Evolutionary conservation across 768 basidiomycete species (phyloP), one percentile per base, ranked within the genome.

Genomic region (Mycena capillaripes): DNA sequence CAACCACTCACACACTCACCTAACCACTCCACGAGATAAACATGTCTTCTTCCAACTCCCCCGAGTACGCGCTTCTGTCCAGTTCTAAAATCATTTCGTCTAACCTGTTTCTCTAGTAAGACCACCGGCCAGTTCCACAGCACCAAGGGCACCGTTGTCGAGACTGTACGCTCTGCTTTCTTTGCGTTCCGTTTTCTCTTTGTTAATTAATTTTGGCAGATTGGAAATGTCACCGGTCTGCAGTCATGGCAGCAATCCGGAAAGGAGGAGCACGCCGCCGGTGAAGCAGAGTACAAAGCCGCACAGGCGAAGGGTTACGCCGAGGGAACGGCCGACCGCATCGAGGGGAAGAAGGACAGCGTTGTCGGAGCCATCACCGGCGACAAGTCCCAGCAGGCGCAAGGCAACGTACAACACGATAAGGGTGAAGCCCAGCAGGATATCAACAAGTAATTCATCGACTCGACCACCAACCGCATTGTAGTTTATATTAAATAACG

Each of bases 401-500:
- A 74, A 44, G 89, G 89, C 2, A 90, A 89, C 52, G 56, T 79
- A 9, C 83, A 79, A 61, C 83, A 87, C 0, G 88, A 90, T 70
- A 89, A 89, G 70, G 89, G 89, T 0, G 71, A 84, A 60, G 72
- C 82, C 1, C 84, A 89, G 76, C 87, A 89, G 80, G 79, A 87
- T n/a, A 62, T 69, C 60, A 69, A 69, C 67, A 62, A 62, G 40
- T 61, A 61, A 42, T 38, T 55, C 29, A 11, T 10, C 11, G 38
- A 16, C 38, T 10, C 38, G 11, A 2, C 11, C 38, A 16, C 2
- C 16, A 38, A n/a, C 38, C 29, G 53, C 34, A 38, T 38, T 58
- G 56, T 58, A 58, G n/a, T 36, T 5, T 36, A 57, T 25, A 38
- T 16, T 25, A n/a, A 56, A 56, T 34, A 56, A 53, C 25, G 27